Percentiles rank a stretch among this genome's conserved stretches.
Conservation (phyloP, 768 basidiomycete species). For the Heimioporus sp. region DNA sequence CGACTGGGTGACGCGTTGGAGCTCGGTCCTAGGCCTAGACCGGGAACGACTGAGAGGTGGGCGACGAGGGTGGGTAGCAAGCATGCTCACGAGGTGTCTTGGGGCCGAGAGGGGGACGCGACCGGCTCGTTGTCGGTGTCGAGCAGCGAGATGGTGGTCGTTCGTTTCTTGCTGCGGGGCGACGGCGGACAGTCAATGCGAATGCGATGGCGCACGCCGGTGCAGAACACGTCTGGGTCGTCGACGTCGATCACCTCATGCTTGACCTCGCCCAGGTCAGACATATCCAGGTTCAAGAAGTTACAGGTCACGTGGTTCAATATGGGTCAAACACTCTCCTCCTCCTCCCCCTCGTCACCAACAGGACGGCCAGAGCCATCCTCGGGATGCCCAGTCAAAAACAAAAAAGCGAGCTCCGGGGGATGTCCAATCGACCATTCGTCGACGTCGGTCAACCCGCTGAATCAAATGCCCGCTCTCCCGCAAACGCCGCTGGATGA, state of each 20-base stretch:
- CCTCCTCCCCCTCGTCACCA: slow-evolving; percentile 8
- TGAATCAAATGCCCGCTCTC: slow-evolving; percentile 88
- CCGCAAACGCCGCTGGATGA: slow-evolving; percentile 64
- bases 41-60: slow-evolving; percentile 2
- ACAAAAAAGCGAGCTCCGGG: slow-evolving; percentile 25
- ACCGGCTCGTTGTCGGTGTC: slow-evolving; percentile 14
- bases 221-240: slow-evolving; percentile 18
- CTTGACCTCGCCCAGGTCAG: slow-evolving; percentile 5
- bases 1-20: slow-evolving; percentile 22
- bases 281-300: background rate
- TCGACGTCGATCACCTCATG: slow-evolving; percentile 25
- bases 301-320: slow-evolving; percentile 11
- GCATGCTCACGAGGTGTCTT: background rate
- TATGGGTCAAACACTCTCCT: slow-evolving; percentile 20
- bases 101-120: slow-evolving; percentile 6
- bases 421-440: slow-evolving; percentile 63
- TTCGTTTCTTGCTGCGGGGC: slow-evolving; percentile 13
- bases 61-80: background rate
- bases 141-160: slow-evolving; percentile 10
- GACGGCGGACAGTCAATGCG: slow-evolving; percentile 15
- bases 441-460: slow-evolving; percentile 50
- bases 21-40: slow-evolving; percentile 14
- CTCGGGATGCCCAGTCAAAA: slow-evolving; percentile 44
- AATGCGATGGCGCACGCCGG: slow-evolving; percentile 14
- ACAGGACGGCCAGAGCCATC: slow-evolving; percentile 1